phyloP scores from a whole-genome alignment of 352 stramenopile genomes.

The Phytophthora kernoviae region DNA sequence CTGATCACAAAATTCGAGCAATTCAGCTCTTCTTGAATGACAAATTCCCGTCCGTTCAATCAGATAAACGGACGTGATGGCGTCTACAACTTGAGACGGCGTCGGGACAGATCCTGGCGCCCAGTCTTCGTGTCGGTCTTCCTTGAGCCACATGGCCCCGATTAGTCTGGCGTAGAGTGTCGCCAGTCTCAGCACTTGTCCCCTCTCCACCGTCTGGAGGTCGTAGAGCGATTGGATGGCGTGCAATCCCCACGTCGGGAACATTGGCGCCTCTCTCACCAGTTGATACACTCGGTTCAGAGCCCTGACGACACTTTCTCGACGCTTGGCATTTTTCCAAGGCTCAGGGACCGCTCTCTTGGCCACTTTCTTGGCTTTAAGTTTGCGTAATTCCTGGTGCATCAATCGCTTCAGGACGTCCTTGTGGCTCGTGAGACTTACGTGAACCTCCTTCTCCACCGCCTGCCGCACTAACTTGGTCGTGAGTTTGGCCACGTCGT shows the following conservation, averaged over 20 bases:
- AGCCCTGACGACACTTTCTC: slow-evolving; percentile 48
- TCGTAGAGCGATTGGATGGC: slow-evolving; percentile 72
- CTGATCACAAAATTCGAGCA: slow-evolving; percentile 71
- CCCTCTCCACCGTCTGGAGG: slow-evolving; percentile 58
- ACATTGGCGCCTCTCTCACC: slow-evolving; percentile 25
- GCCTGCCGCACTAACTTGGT: slow-evolving; percentile 84
- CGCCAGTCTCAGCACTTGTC: slow-evolving; percentile 45
- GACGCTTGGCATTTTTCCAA: slow-evolving; percentile 62
- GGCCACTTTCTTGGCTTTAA: slow-evolving; percentile 77
- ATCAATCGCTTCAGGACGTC: slow-evolving; percentile 89
- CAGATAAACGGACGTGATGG: slow-evolving; percentile 69
- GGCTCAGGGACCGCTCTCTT: slow-evolving; percentile 57
- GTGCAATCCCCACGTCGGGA: slow-evolving; percentile 47
- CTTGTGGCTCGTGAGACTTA: slow-evolving; percentile 89
- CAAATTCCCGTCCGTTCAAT: slow-evolving; percentile 75
- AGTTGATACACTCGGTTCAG: slow-evolving; percentile 49
- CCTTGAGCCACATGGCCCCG: slow-evolving; percentile 56
- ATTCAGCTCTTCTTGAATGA: slow-evolving; percentile 61
- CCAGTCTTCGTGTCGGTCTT: slow-evolving; percentile 54
- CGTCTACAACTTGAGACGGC: slow-evolving; percentile 58
- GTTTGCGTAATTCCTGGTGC: slow-evolving; percentile 82
- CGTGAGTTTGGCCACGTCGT: slow-evolving; percentile 69
- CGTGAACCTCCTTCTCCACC: slow-evolving; percentile 85
- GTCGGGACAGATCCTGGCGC: slow-evolving; percentile 38
- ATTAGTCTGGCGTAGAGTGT: slow-evolving; percentile 67